Base-by-base conservation (phyloP, 352 stramenopile species). In the Globisporangium paroecandrum region DNA sequence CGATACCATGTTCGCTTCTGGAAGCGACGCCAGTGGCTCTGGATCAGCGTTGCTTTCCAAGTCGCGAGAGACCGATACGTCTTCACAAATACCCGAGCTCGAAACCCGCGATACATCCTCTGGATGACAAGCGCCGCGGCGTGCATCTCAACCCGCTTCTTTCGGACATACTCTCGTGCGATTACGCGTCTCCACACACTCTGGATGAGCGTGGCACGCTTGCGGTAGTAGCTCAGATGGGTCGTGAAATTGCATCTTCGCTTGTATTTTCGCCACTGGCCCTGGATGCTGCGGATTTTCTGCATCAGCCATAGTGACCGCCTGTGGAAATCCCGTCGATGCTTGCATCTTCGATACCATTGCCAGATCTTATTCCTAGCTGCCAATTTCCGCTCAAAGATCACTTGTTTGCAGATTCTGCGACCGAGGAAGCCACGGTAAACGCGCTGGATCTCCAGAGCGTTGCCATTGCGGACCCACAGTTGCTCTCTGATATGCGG, bases 251-350 rank as follows among this genome's bases (percentile, higher is more conserved):
- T 76, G 13, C 62, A 32, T 38, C 75, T 65, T 3, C 66, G 71
- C 53, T 73, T 67, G 61, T 83, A 77, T 46, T 77, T 81, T 2
- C 81, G 72, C 79, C 83, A 93, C 47, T 91, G 76, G 13, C 75
- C 68, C 69, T 93, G 81, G 65, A 90, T 85, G 46, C 64, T 72
- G 63, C 68, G 72, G 29, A 89, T 75, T 62, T 86, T 87, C 13
- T 36, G 20, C n/a, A 88, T 57, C 3, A 89, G 76, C 81, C 81
- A 89, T 1, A 64, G 66, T 0, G 81, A 76, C 4, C 79, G 75
- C 13, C 29, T 62, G 12, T 41, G 61, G 13, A 82, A 73, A 8
- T 89, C 68, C 3, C 70, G 74, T 4, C 77, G 62, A n/a, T 76
- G 63, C 22, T 77, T 47, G 54, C 75, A 88, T 32, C 65, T 69